phyloP scores from a whole-genome alignment of 1,284 basidiomycete genomes.

The Puccinia coronata region DNA sequence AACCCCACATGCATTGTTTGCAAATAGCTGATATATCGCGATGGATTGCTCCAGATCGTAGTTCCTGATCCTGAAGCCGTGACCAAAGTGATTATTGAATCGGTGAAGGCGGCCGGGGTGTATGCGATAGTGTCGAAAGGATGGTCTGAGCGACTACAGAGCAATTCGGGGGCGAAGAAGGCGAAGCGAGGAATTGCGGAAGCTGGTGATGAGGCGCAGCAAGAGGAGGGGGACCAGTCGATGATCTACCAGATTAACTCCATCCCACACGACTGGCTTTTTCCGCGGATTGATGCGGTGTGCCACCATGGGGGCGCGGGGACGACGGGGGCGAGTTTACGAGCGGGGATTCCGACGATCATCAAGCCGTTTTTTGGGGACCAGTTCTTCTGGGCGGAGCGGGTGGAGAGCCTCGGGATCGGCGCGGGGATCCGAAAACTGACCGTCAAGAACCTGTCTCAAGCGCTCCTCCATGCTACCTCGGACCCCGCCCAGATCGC shows the following conservation, averaged over 20 bases:
- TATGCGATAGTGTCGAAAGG: slow-evolving; percentile 89
- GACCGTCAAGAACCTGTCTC: slow-evolving; percentile 72
- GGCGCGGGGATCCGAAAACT: slow-evolving; percentile 73
- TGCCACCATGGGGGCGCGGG: slow-evolving; percentile 98
- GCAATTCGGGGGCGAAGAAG: slow-evolving; percentile 51
- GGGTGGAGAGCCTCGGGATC: slow-evolving; percentile 78
- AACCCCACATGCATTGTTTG: no score
- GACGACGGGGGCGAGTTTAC: slow-evolving; percentile 86
- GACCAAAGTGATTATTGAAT: slow-evolving; percentile 85
- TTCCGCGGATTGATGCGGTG: slow-evolving; percentile 86
- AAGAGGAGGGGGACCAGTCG: slow-evolving; percentile 49
- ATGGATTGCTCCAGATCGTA: no score
- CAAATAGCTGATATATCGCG: neutral
- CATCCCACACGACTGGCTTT: slow-evolving; percentile 96
- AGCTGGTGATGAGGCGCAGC: slow-evolving; percentile 46
- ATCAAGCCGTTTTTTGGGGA: slow-evolving; percentile 98
- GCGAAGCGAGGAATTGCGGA: slow-evolving; percentile 51
- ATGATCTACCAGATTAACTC: slow-evolving; percentile 67
- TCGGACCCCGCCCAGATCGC: slow-evolving; percentile 82
- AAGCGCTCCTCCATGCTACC: slow-evolving; percentile 77
- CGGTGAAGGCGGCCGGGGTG: slow-evolving; percentile 65
- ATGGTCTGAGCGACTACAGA: slow-evolving; percentile 83
- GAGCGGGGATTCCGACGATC: slow-evolving; percentile 90
- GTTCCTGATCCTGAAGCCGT: slow-evolving; percentile 89
- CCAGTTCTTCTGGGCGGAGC: slow-evolving; percentile 61